Evolutionary conservation across 1,284 basidiomycete species (phyloP).

Genomic region (Cystobasidium pallidum): DNA sequence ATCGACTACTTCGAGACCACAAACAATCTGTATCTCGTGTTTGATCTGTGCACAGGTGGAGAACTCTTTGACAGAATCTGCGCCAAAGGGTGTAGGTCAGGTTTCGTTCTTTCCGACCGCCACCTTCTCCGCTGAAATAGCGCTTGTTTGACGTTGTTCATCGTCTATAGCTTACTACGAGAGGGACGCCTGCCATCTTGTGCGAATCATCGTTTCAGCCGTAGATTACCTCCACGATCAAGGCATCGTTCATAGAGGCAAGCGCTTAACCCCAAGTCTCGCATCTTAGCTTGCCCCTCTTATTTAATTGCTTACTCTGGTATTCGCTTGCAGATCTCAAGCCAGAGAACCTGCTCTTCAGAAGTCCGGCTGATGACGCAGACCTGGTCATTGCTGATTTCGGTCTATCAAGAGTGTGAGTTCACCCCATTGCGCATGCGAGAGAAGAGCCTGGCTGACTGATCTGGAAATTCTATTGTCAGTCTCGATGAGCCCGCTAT

Average conservation of each 20-base stretch:
- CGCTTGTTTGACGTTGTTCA: background rate
- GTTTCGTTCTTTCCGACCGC: constrained; percentile 2
- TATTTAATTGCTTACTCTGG: background rate
- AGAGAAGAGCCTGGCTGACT: background rate
- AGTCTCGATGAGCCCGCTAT: constrained; percentile 85
- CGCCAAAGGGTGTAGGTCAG: constrained; percentile 68
- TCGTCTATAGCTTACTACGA: constrained; percentile 50
- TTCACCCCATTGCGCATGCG: background rate
- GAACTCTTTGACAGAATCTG: constrained; percentile 99
- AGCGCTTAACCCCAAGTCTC: constrained; percentile 47
- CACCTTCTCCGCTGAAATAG: too few relatives aligned
- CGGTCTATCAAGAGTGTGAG: constrained; percentile 64
- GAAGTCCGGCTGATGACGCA: constrained; percentile 79
- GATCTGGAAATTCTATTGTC: background rate
- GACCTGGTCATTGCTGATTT: constrained; percentile 98
- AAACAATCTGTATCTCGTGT: constrained; percentile 82
- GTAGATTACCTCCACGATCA: constrained; percentile 90
- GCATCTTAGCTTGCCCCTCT: background rate
- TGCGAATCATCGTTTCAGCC: constrained; percentile 81
- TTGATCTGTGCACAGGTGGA: constrained; percentile 95
- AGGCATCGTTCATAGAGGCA: constrained; percentile 93
- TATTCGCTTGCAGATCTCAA: constrained; percentile 71
- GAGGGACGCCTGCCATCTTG: constrained; percentile 82
- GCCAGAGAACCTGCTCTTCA: constrained; percentile 96
- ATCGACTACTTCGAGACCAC: constrained; percentile 86